Base-by-base conservation (phyloP, 192 early-diverging fungal genomes). In the Neocallimastix lanati region DNA sequence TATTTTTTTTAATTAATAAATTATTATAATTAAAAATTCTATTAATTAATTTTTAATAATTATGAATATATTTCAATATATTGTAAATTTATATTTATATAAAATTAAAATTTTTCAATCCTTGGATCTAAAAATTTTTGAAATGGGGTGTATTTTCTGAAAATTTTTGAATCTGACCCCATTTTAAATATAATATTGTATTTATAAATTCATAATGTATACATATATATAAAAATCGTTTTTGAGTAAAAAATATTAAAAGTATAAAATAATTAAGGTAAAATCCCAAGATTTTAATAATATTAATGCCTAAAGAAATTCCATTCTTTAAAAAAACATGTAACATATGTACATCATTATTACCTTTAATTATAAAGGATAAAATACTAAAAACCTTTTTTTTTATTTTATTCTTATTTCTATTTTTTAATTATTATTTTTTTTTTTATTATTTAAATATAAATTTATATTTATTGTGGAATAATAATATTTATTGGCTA, bases 321-420 rank as follows among this genome's bases (percentile, higher is more conserved):
- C n/a, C n/a, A n/a, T n/a, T n/a, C n/a, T n/a, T n/a, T n/a, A n/a
- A n/a, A n/a, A n/a, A n/a, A n/a, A n/a, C n/a, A n/a, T n/a, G n/a
- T n/a, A n/a, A n/a, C n/a, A n/a, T n/a, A n/a, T n/a, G n/a, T n/a
- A n/a, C n/a, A n/a, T n/a, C n/a, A n/a, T n/a, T n/a, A n/a, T n/a
- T n/a, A n/a, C n/a, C n/a, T n/a, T n/a, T n/a, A n/a, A n/a, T n/a
- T n/a, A n/a, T n/a, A n/a, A n/a, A n/a, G n/a, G n/a, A n/a, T 33
- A 33, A 33, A 33, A 33, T 33, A 33, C 2, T 33, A 33, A 33
- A 33, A 77, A 11, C 12, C 13, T 38, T 30, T 82, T 33, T 78
- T 82, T 83, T 80, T 28, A 78, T 58, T 78, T 80, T 33, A 77
- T 40, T 78, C 78, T 80, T 37, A 13, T 78, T 81, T 87, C 86